These are phyloP conservation scores for Cystofilobasidium capitatum DNA, from an alignment of 768 basidiomycete genomes.

Conservation along the genomic window DNA sequence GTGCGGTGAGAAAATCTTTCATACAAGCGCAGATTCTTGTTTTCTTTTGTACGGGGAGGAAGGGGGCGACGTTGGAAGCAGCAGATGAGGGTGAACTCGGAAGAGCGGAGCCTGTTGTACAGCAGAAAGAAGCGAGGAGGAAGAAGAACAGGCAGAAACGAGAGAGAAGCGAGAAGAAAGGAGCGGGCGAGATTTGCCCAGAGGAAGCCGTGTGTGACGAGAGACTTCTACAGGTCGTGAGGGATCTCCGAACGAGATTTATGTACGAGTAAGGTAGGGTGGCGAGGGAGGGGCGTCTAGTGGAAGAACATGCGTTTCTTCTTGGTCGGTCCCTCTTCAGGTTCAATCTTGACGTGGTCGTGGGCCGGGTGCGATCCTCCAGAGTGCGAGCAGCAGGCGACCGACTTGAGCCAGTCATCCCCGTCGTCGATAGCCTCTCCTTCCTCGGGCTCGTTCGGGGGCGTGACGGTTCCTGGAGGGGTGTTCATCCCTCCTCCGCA, in stretches of 20 bases:
- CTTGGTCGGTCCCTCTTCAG: slow-evolving; percentile 57
- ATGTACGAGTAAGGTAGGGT: slow-evolving; percentile 3
- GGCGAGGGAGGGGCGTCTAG: slow-evolving; percentile 11
- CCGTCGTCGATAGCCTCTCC: slow-evolving; percentile 59
- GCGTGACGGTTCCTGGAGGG: slow-evolving; percentile 20
- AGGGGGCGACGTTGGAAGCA: too few species aligned
- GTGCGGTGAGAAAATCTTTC: too few species aligned
- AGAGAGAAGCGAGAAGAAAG: neutral
- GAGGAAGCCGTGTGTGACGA: too few species aligned
- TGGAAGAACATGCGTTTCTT: slow-evolving; percentile 66
- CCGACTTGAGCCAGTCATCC: slow-evolving; percentile 70
- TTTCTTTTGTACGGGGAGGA: too few species aligned
- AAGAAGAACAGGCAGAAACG: neutral
- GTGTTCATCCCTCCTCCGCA: slow-evolving; percentile 41
- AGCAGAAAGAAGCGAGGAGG: neutral
- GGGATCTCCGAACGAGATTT: neutral
- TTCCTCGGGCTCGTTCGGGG: slow-evolving; percentile 43
- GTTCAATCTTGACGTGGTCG: slow-evolving; percentile 60
- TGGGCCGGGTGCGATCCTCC: slow-evolving; percentile 48
- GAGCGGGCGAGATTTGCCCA: neutral
- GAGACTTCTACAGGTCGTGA: neutral
- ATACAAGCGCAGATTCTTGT: too few species aligned
- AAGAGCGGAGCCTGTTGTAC: neutral
- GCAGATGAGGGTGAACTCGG: neutral
- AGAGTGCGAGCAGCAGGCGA: slow-evolving; percentile 44